phyloP scores from a whole-genome alignment of 2,329 filamentous ascomycete species.

The Drechmeria coniospora region DNA sequence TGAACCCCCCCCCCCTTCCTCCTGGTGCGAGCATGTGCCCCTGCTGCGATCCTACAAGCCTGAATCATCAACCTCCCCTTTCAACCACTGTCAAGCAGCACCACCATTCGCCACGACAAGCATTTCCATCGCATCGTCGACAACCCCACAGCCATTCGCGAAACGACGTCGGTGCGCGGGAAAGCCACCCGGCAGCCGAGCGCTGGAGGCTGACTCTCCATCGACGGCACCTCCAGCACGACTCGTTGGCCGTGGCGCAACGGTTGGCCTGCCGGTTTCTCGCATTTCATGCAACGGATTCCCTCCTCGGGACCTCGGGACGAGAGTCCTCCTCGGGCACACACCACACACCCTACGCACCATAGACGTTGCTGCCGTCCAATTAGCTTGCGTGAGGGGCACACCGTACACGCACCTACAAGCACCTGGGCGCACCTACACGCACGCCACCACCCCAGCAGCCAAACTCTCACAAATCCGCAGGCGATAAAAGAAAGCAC shows the following conservation, averaged over 20 bases:
- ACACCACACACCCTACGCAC: too few relatives aligned
- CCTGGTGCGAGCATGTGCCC: neutral
- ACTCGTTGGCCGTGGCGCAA: slow-evolving; percentile 2
- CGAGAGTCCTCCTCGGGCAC: too few relatives aligned
- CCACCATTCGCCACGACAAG: neutral
- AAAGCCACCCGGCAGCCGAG: too few relatives aligned
- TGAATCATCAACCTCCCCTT: slow-evolving; percentile 1
- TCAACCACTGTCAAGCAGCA: neutral
- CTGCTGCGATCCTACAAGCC: neutral
- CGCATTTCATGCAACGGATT: neutral
- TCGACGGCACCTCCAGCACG: slow-evolving; percentile 1
- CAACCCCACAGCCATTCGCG: neutral
- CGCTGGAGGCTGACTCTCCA: too few relatives aligned
- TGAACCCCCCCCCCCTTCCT: too few relatives aligned
- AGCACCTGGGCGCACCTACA: too few relatives aligned
- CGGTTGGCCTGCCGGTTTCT: neutral
- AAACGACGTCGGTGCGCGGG: neutral
- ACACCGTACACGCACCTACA: too few relatives aligned
- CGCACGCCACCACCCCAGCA: too few relatives aligned
- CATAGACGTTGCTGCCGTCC: too few relatives aligned
- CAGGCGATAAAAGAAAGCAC: too few relatives aligned
- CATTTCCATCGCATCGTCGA: neutral
- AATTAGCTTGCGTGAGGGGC: too few relatives aligned
- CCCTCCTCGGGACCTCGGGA: slow-evolving; percentile 2
- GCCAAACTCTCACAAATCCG: too few relatives aligned